Conservation (phyloP, 768 basidiomycete genomes). For the Boletus edulis region DNA sequence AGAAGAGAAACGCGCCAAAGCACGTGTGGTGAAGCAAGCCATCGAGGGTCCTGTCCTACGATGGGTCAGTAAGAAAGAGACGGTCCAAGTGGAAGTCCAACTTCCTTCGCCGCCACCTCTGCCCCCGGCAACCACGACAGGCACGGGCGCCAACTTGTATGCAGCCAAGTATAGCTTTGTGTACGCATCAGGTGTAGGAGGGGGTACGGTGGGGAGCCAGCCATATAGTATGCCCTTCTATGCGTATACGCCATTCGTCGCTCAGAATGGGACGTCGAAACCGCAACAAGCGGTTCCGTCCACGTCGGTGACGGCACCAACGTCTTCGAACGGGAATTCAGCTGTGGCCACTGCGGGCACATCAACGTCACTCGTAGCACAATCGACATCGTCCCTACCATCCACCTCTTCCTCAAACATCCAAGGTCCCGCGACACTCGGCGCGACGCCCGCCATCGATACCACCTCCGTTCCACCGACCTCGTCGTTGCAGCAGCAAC, state of each 20-base stretch:
- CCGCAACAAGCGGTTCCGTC: not conserved
- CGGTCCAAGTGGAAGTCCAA: slow-evolving; percentile 42
- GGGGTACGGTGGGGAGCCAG: slow-evolving; percentile 14
- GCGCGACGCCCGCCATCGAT: not conserved
- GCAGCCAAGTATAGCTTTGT: slow-evolving; percentile 21
- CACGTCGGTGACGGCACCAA: not conserved
- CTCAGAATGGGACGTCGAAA: slow-evolving; percentile 12
- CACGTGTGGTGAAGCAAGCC: slow-evolving; percentile 54
- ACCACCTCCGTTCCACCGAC: not conserved
- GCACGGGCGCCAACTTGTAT: slow-evolving; percentile 5
- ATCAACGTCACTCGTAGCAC: not conserved
- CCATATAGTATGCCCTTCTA: slow-evolving; percentile 28
- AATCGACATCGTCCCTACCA: not conserved
- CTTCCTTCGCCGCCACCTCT: slow-evolving; percentile 31
- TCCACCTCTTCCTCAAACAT: slow-evolving; percentile 1
- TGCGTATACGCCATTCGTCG: slow-evolving; percentile 16
- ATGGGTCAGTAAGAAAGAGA: slow-evolving; percentile 68
- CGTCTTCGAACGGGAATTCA: not conserved
- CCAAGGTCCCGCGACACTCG: not conserved
- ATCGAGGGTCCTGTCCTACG: slow-evolving; percentile 67
- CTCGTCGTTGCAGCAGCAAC: slow-evolving; percentile 1
- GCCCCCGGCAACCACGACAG: slow-evolving; percentile 13
- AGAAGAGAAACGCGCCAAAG: slow-evolving; percentile 75
- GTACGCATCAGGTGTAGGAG: slow-evolving; percentile 9
- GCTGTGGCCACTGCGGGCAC: not conserved